Percentiles rank a stretch among this genome's conserved stretches.
These are phyloP conservation scores for Talaromyces sp. DNA, from an alignment of 2,329 filamentous ascomycete genomes.

Conservation along the genomic window DNA sequence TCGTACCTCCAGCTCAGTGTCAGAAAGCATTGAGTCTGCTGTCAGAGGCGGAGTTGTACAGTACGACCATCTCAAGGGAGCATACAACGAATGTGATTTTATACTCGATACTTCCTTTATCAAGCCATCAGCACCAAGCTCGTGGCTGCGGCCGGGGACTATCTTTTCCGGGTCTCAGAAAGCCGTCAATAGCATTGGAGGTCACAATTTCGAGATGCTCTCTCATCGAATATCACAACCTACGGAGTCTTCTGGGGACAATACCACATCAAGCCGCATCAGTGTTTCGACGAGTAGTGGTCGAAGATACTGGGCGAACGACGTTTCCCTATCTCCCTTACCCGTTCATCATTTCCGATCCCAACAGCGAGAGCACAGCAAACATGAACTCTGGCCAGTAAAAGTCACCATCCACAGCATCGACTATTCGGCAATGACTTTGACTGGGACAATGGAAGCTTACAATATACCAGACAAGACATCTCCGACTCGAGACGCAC, in stretches of 20 bases:
- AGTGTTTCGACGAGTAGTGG: slow-evolving; percentile 35
- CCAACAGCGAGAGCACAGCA: slow-evolving; percentile 16
- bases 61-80: slow-evolving; percentile 45
- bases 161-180: slow-evolving; percentile 59
- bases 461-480: slow-evolving; percentile 59
- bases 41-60: slow-evolving; percentile 50
- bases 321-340: slow-evolving; percentile 16
- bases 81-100: slow-evolving; percentile 52
- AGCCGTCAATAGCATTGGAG: slow-evolving; percentile 38
- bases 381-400: slow-evolving; percentile 61
- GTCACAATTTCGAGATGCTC: slow-evolving; percentile 14
- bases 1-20: slow-evolving; percentile 48
- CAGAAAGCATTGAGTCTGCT: slow-evolving; percentile 51
- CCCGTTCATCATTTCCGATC: slow-evolving; percentile 6
- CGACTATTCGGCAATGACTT: slow-evolving; percentile 55
- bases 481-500: slow-evolving; percentile 36
- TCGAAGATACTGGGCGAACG: slow-evolving; percentile 33
- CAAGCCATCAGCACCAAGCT: slow-evolving; percentile 49
- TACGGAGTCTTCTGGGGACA: slow-evolving; percentile 30
- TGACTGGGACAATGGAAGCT: slow-evolving; percentile 65
- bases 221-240: slow-evolving; percentile 25
- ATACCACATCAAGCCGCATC: slow-evolving; percentile 26
- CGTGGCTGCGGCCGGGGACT: slow-evolving; percentile 58
- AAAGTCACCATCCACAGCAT: slow-evolving; percentile 61
- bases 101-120: slow-evolving; percentile 52